Percentiles rank a stretch among this genome's conserved stretches.
These are phyloP conservation scores for Silene coronaria DNA, from an alignment of 179 eudicot species.

Conservation along the genomic window DNA sequence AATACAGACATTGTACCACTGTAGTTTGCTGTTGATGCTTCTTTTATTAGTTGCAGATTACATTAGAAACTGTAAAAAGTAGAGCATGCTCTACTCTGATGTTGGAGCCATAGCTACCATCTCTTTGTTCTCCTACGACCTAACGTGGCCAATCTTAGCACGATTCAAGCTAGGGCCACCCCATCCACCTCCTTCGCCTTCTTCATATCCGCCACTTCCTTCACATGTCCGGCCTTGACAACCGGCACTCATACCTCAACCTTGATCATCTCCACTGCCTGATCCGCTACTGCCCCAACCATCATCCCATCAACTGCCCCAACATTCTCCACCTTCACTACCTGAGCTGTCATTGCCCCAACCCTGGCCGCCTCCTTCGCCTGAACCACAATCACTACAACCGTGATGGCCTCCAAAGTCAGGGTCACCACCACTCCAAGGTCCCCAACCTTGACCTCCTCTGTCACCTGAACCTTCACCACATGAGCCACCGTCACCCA, in stretches of 20 bases:
- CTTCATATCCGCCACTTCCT: not conserved
- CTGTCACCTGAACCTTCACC: too few species aligned
- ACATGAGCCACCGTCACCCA: too few species aligned
- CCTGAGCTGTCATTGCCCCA: slow-evolving; percentile 3
- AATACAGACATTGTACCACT: not conserved
- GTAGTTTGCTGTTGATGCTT: not conserved
- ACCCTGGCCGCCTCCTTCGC: slow-evolving; percentile 10
- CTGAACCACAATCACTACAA: slow-evolving; percentile 7
- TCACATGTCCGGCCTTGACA: not conserved
- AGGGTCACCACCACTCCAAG: too few species aligned
- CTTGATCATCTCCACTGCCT: slow-evolving; percentile 6
- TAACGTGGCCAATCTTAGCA: not conserved
- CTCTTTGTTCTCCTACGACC: not conserved
- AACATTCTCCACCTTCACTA: not conserved
- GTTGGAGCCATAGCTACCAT: slow-evolving; percentile 12
- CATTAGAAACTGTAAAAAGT: not conserved
- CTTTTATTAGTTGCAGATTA: not conserved
- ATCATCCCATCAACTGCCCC: not conserved
- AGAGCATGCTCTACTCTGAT: slow-evolving; percentile 3
- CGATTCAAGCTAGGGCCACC: not conserved
- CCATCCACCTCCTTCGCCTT: not conserved
- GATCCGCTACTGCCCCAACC: slow-evolving; percentile 16
- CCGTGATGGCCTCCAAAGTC: too few species aligned
- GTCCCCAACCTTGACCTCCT: too few species aligned
- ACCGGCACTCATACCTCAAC: slow-evolving; percentile 4